Base-by-base conservation (phyloP, 257 asterid genomes). In the Solanum acaule region DNA sequence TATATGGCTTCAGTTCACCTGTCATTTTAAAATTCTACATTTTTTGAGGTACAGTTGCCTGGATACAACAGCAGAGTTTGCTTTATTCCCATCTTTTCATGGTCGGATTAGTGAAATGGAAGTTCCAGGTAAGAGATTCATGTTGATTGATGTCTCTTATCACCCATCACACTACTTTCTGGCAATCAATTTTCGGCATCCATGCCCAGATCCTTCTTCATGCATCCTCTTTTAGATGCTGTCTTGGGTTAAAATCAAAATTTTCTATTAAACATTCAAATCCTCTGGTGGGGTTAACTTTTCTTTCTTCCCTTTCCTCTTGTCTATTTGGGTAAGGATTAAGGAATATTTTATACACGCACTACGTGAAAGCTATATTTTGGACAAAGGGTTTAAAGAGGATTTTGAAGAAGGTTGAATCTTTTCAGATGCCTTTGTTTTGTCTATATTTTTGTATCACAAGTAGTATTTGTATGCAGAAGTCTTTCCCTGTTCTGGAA, bases 11-110 rank as follows among this genome's bases (percentile, higher is more conserved):
- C n/a, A n/a, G n/a, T n/a, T n/a, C n/a, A n/a, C n/a, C n/a, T n/a
- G n/a, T n/a, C n/a, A n/a, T n/a, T n/a, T n/a, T n/a, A n/a, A n/a
- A 86, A 46, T 42, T 89, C 85, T 52, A 81, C 82, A n/a, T 83
- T 90, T 83, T 89, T 65, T 85, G 88, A 71, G 87, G 85, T 84
- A 88, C 95, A 96, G 99, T 87, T 96, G 98, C 90, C 91, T 96
- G 91, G 98, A 96, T 91, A 94, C 96, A 52, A 91, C 94, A 90
- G 95, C 97, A 90, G 99, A 95, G 93, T 91, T 92, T 88, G 98
- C 98, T 88, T 86, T 93, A 89, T 91, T 95, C 88, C 98, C 98
- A 33, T 89, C 94, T 82, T 96, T 89, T 92, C 88, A 81, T 87
- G 96, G 96, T 85, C 89, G 90, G 72, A 92, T 97, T 91, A 96